Base-by-base conservation (phyloP, 441 rosid species). In the Populus hybrid region DNA sequence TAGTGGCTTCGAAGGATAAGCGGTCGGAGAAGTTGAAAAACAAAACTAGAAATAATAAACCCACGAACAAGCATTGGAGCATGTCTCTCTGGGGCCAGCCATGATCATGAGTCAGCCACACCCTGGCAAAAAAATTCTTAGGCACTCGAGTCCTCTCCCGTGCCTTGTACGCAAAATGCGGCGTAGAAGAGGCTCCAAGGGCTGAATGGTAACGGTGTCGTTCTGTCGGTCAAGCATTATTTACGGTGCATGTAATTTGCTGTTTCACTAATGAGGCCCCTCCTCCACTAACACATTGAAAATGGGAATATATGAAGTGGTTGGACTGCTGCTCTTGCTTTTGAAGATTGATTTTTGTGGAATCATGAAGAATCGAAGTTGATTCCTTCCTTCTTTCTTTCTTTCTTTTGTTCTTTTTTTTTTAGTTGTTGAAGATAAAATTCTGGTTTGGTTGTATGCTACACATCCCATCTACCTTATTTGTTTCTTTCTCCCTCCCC, bases 91-190 rank as follows among this genome's bases (percentile, higher is more conserved):
- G 20, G 32, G 23, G 5, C 50, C 24, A 34, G 7, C 69, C 36
- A 35, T 64, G 42, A 63, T 35, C 6, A 21, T 46, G 76, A 20
- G 53, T 46, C 57, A 10, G 18, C 24, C 10, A 6, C 11, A 1
- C 6, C 14, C 16, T n/a, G 69, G 76, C 68, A 42, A 21, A 8
- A 71, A 16, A 71, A 40, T 8, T 70, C 73, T 24, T 32, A 23
- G 61, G 61, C 35, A 21, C 11, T 42, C 40, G 34, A 28, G 30
- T 24, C 69, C 26, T 65, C 69, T 9, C 69, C 69, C 69, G 53
- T 77, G 75, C 70, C 70, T 77, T 78, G 57, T 23, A 50, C 65
- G 76, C 76, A 78, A 72, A 46, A 50, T 35, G 69, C 69, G 23
- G 69, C 73, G 59, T 50, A 26, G 68, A 73, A 70, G 65, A 75